phyloP scores from a whole-genome alignment of 305 asterid genomes.

The Solanum chacoense region DNA sequence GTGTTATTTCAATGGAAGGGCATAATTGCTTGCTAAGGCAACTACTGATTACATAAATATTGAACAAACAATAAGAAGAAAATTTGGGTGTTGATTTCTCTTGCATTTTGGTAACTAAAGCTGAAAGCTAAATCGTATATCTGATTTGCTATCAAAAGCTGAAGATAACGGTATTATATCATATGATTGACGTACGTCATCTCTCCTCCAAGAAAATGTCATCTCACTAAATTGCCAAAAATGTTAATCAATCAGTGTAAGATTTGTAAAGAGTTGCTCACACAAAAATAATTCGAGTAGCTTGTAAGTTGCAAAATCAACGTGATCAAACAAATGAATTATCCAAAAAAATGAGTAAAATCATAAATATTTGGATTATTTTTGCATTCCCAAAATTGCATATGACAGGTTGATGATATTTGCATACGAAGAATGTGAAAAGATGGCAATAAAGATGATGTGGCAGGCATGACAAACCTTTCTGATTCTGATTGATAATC shows the following conservation, averaged over 20 bases:
- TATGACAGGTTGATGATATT: not conserved
- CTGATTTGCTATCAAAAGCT: conserved; percentile 1
- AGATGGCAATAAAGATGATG: not conserved
- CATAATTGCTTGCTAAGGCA: not conserved
- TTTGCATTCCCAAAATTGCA: not conserved
- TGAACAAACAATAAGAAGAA: not conserved
- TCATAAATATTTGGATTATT: not conserved
- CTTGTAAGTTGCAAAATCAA: not conserved
- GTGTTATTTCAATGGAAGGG: not conserved
- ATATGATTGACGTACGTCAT: not conserved
- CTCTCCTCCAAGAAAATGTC: conserved; percentile 9
- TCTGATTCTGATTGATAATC: conserved; percentile 16
- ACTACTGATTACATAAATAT: not conserved
- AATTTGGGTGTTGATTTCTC: not conserved
- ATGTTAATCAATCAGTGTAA: not conserved
- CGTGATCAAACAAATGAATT: not conserved
- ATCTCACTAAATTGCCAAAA: conserved; percentile 1
- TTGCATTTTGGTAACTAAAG: not conserved
- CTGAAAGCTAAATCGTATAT: not conserved
- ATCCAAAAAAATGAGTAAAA: not conserved
- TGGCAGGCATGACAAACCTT: conserved; percentile 7
- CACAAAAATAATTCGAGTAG: not conserved
- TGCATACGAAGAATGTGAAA: not conserved
- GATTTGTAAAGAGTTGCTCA: not conserved
- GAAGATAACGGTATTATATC: not conserved